phyloP scores from a whole-genome alignment of 768 basidiomycete species.

The Sporobolomyces phaffii region DNA sequence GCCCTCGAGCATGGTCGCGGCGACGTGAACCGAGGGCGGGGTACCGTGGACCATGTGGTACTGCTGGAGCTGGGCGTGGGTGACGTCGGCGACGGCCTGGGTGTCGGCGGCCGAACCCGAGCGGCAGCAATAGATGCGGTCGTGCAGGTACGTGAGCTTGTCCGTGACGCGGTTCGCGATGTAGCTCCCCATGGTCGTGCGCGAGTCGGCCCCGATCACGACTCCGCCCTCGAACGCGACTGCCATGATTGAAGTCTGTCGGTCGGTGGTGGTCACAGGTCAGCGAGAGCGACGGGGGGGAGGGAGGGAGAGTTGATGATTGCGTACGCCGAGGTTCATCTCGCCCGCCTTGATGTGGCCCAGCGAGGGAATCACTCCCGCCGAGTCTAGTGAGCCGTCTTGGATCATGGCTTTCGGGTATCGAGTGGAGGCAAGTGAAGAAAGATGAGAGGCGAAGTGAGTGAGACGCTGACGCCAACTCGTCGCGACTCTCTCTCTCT shows the following conservation, averaged over 20 bases:
- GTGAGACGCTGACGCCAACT: neutral
- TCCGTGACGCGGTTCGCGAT: conserved; percentile 98
- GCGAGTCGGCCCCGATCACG: conserved; percentile 91
- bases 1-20: conserved; percentile 75
- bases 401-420: neutral
- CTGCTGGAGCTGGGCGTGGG: conserved; percentile 40
- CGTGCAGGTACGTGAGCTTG: conserved; percentile 78
- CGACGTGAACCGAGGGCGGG: conserved; percentile 67
- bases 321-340: conserved; percentile 50
- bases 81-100: conserved; percentile 79
- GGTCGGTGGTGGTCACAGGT: no score
- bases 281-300: neutral
- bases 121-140: conserved; percentile 98
- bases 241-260: conserved; percentile 96
- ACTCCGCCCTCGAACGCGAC: conserved; percentile 94
- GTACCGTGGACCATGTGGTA: conserved; percentile 51
- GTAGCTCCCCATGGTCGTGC: conserved; percentile 93
- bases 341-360: conserved; percentile 85
- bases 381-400: conserved; percentile 3
- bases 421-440: neutral
- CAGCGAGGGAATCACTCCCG: conserved; percentile 53
- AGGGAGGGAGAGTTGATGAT: neutral
- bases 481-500: neutral
- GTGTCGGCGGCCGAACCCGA: conserved; percentile 95
- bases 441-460: neutral